phyloP scores from a whole-genome alignment of 176 grass and related monocot species.

The barley (Hordeum vulgare) region DNA sequence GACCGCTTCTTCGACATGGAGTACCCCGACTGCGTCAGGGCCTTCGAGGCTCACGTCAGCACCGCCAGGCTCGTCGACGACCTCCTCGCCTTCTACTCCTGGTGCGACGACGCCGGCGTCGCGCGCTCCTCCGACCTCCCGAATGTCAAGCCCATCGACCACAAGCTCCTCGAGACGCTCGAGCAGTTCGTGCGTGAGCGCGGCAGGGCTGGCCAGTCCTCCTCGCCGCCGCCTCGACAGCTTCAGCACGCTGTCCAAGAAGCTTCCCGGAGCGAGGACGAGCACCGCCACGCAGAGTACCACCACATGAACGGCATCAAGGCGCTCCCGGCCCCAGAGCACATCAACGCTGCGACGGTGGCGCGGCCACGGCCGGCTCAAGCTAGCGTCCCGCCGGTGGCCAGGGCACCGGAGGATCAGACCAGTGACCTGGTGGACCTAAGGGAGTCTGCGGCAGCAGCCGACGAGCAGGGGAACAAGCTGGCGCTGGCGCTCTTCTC shows the following conservation, averaged over 20 bases:
- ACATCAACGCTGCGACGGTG: neutral
- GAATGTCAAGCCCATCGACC: constrained; percentile 50
- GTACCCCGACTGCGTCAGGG: constrained; percentile 57
- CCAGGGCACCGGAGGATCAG: neutral
- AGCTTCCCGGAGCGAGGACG: neutral
- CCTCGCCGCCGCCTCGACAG: constrained; percentile 12
- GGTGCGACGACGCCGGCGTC: constrained; percentile 55
- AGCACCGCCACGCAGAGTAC: neutral
- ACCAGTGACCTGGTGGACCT: constrained; percentile 52
- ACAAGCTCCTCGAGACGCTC: constrained; percentile 48
- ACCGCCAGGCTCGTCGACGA: constrained; percentile 60
- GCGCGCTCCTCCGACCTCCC: constrained; percentile 43
- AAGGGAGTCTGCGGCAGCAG: constrained; percentile 22
- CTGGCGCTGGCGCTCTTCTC: constrained; percentile 77
- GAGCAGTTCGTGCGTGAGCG: constrained; percentile 68
- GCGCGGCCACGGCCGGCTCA: neutral
- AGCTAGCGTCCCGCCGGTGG: neutral
- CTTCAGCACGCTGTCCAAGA: neutral
- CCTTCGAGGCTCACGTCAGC: constrained; percentile 58
- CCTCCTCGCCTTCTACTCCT: constrained; percentile 46
- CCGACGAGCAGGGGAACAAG: constrained; percentile 57
- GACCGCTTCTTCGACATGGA: constrained; percentile 89
- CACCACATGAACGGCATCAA: constrained; percentile 42
- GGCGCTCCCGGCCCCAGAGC: constrained; percentile 51
- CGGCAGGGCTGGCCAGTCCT: constrained; percentile 23